Evolutionary conservation across 169 alveolate genomes (phyloP), one percentile per base, ranked within the genome.

Genomic region (Plasmodium gonderi): DNA sequence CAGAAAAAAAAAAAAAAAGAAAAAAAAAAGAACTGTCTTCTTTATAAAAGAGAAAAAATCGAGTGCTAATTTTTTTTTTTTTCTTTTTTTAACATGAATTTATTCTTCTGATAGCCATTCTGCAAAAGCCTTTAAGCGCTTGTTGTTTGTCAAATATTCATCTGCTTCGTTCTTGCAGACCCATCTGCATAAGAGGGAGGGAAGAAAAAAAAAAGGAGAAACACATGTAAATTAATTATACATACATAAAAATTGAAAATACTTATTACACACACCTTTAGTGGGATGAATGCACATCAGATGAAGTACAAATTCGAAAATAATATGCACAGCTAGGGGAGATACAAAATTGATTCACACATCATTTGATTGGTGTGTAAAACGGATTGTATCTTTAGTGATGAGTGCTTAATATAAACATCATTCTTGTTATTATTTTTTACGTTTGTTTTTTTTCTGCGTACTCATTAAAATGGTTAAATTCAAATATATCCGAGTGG

Each of bases 401-500:
- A n/a, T n/a, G n/a, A n/a, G n/a, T n/a, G n/a, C n/a, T n/a, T n/a
- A n/a, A n/a, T n/a, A n/a, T n/a, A n/a, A n/a, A n/a, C n/a, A n/a
- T n/a, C n/a, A n/a, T 44, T 79, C 17, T 51, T 79, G 33, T 60
- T 79, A 9, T n/a, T 11, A 40, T 51, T n/a, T 79, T 79, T 36
- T 26, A 31, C 26, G 20, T 12, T n/a, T 47, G 31, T 31, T 42
- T 60, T 6, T 80, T 65, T 85, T 44, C 47, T 42, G 11, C 54
- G 40, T 87, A 87, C 93, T 87, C 87, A 29, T 87, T 75, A 76
- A 87, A 87, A 33, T 87, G 42, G 79, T 87, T 74, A 78, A 87
- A 87, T 49, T 87, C 93, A 60, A 87, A 87, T 23, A 87, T 87
- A 36, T 87, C 93, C 11, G 93, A 74, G 47, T 87, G 93, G 79